Base-by-base conservation (phyloP, 495 filamentous ascomycete species). In the Hapsidospora chrysogenum region DNA sequence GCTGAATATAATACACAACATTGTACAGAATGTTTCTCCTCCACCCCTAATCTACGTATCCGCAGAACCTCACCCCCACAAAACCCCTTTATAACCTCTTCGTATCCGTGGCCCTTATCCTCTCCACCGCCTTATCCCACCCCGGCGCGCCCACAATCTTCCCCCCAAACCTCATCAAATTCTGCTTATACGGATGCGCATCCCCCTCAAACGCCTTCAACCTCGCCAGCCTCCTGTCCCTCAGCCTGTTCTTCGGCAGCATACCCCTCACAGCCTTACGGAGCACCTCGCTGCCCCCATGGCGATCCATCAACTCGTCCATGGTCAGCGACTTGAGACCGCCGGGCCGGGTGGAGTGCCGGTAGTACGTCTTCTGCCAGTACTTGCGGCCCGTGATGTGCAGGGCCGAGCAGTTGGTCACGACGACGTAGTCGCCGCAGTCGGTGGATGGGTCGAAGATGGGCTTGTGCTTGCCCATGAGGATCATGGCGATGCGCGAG, bases 401-500 rank as follows among this genome's bases (percentile, higher is more conserved):
- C 25, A 97, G 68, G 39, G 84, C 76, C 35, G 77, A 70, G 66
- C 89, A 97, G 47, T 80, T 75, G 20, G 78, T 79, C 4, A 86
- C 87, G 0, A 97, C 89, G 4, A 97, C 87, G 56, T 97, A 97
- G 73, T 97, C 89, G 39, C 89, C 89, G 69, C 92, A 96, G 68
- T 97, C 89, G 37, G 89, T 93, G 40, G 78, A 73, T 14, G 84
- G 92, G 56, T 96, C 82, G 60, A 76, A 97, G 61, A 93, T 96
- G 10, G 89, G 89, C 60, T 99, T 99, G 69, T 96, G 78, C 68
- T 99, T 99, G 58, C 89, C 89, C 89, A 96, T 96, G 17, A 99
- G 76, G 39, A 80, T 66, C 41, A 79, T 68, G 45, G 89, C 87
- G 56, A 99, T 96, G 37, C 76, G 77, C 31, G 81, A 82, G 35